Evolutionary conservation across 129 eudicot species (phyloP), one percentile per base, ranked within the genome.

Genomic region (Pseudognaphalium luteoalbum): DNA sequence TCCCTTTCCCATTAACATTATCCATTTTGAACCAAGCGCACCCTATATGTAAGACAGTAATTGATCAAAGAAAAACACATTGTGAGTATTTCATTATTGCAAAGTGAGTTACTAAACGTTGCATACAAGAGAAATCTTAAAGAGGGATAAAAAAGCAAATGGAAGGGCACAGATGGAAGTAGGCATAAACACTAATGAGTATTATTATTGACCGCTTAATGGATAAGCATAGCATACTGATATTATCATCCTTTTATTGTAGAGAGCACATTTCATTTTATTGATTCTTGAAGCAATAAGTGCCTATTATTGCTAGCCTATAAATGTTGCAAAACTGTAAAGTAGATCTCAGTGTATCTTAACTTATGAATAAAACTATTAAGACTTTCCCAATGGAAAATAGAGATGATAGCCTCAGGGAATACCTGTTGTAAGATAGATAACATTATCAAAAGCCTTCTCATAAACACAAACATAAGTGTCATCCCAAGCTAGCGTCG

Each of bases 401-500:
- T 30, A 68, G 57, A 83, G 79, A 82, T 42, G 51, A 78, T 80
- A 77, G 85, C 79, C 87, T 70, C 56, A 66, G 42, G 5, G 5
- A 71, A 50, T 87, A 90, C 97, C 92, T 90, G 91, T 67, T 76
- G 77, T 87, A 82, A 54, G 91, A 83, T 51, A 56, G 73, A 81
- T 90, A 83, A 77, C 74, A 78, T 34, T 78, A 66, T 81, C 83
- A 71, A 85, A 62, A 67, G 96, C 92, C 67, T 93, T 92, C 39
- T 80, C 77, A 72, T 83, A 88, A 41, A 64, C 63, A 77, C 84
- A 50, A 64, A 76, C 77, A 47, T 80, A 82, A 63, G 84, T 81
- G 66, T 82, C 87, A 74, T 80, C 78, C 97, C 94, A 90, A 22
- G 82, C 92, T 58, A 90, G 70, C 68, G 97, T 88, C 35, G 87